Evolutionary conservation across 768 basidiomycete genomes (phyloP), one percentile per base, ranked within the genome.

Genomic region (Dioszegia aurantiaca): DNA sequence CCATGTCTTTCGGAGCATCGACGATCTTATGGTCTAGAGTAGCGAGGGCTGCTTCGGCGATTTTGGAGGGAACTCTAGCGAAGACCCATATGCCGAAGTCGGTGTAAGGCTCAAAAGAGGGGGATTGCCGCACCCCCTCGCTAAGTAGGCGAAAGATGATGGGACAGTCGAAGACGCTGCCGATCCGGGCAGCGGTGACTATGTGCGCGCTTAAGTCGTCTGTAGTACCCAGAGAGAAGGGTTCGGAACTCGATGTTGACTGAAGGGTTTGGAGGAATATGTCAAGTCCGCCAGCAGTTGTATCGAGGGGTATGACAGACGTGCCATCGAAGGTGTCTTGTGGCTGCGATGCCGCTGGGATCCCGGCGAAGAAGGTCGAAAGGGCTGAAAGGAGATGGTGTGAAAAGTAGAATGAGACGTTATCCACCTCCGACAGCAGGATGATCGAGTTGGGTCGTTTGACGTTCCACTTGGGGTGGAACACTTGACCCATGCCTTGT

Each of bases 341-440:
- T 1, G 16, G 16, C 19, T 8, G 40, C 19, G 23, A 4, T 11
- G 51, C 21, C 5, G n/a, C 4, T 1, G 51, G 37, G 8, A 53
- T 30, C 8, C 11, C 14, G 37, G 21, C 24, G 37, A 53, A 53
- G 51, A 53, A 53, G 24, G 36, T 10, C 23, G 23, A 26, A 26
- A 53, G 37, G 19, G 36, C 36, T 4, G 21, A 16, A 16, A 53
- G 37, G 9, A 53, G 51, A 12, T 19, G 14, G 24, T 3, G 36
- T 16, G 36, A 21, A n/a, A 53, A 53, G 37, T 41, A 53, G 23
- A 53, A 53, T 3, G 8, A 41, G 5, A 23, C n/a, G 17, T 53
- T 12, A 4, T 53, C 39, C 23, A 12, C 46, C 9, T 19, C 33
- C 4, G 51, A 4, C 16, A 6, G 23, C 37, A 53, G 36, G 36